Conservation (phyloP, 805 yeast genomes). For the Cyberlindnera maclurae region DNA sequence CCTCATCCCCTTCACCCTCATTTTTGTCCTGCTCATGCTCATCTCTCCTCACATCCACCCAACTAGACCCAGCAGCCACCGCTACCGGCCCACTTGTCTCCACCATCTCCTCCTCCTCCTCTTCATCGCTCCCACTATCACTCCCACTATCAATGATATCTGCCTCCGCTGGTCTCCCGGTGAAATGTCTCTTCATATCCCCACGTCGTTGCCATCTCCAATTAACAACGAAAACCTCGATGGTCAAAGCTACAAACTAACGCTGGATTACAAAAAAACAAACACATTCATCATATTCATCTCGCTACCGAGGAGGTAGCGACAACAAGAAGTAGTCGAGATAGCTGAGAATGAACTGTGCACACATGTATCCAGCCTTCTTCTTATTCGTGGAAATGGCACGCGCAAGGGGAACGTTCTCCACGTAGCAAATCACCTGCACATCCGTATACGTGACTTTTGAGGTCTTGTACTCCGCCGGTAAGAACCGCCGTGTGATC, state of each 20-base stretch:
- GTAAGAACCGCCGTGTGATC: slow-evolving; percentile 4
- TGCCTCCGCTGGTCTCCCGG: slow-evolving; percentile 8
- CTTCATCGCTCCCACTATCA: not conserved
- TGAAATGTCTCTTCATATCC: slow-evolving; percentile 14
- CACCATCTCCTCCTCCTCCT: slow-evolving; percentile 14
- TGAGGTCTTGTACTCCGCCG: slow-evolving; percentile 16
- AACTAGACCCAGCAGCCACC: not conserved
- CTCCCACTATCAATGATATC: not conserved
- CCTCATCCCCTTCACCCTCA: slow-evolving; percentile 16
- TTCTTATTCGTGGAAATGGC: slow-evolving; percentile 17
- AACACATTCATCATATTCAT: not conserved
- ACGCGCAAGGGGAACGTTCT: slow-evolving; percentile 9
- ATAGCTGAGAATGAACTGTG: slow-evolving; percentile 12
- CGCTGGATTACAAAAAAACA: not conserved
- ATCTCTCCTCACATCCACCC: not conserved
- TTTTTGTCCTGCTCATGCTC: not conserved
- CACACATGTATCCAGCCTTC: slow-evolving; percentile 19
- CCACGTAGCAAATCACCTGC: slow-evolving; percentile 13
- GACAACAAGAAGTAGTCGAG: slow-evolving; percentile 4
- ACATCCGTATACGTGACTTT: slow-evolving; percentile 15
- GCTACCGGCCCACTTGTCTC: slow-evolving; percentile 13
- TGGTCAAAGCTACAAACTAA: not conserved
- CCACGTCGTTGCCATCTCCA: too few relatives aligned
- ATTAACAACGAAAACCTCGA: not conserved
- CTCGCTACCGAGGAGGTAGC: not conserved